Conservation (phyloP, 139 green algal species). For the Haematococcus lacustris region DNA sequence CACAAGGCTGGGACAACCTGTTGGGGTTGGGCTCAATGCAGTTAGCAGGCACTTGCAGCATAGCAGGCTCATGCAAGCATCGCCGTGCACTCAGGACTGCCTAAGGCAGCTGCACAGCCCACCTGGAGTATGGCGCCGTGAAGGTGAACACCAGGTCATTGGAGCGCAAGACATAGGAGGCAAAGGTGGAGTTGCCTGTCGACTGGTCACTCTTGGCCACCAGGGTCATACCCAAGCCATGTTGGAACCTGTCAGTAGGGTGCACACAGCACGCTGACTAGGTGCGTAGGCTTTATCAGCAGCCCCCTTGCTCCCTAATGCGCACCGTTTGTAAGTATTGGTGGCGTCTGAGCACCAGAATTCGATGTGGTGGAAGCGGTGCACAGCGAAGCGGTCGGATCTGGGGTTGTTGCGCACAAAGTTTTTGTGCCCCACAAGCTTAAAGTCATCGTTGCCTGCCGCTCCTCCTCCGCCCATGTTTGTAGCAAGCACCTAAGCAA, state of each 20-base stretch:
- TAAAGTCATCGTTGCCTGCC: constrained; percentile 4
- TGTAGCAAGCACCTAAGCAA: too few relatives aligned
- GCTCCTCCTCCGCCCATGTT: neutral
- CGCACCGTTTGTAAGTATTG: constrained; percentile 63
- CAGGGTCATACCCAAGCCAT: constrained; percentile 84
- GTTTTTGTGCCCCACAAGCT: constrained; percentile 48
- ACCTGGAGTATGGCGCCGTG: constrained; percentile 80
- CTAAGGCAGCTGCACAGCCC: too few relatives aligned
- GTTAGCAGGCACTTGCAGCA: too few relatives aligned
- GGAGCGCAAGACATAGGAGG: constrained; percentile 76
- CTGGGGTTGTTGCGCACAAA: constrained; percentile 65
- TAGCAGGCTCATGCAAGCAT: too few relatives aligned
- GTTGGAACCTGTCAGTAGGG: constrained; percentile 87
- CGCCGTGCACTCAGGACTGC: too few relatives aligned
- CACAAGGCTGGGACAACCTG: too few relatives aligned
- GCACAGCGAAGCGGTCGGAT: constrained; percentile 69
- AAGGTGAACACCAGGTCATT: constrained; percentile 89
- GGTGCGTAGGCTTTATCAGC: too few relatives aligned
- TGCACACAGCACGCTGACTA: too few relatives aligned
- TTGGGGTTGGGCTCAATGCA: too few relatives aligned
- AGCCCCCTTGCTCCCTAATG: too few relatives aligned
- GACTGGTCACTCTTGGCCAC: constrained; percentile 83
- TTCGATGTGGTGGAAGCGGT: constrained; percentile 90
- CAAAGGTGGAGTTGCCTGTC: constrained; percentile 79
- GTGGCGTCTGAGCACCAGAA: constrained; percentile 91